A percentile compares a stretch with the other conserved stretches of the same genome.
Conservation (phyloP, 2,329 filamentous ascomycete genomes). For the Arthrobotrys musiformis region DNA sequence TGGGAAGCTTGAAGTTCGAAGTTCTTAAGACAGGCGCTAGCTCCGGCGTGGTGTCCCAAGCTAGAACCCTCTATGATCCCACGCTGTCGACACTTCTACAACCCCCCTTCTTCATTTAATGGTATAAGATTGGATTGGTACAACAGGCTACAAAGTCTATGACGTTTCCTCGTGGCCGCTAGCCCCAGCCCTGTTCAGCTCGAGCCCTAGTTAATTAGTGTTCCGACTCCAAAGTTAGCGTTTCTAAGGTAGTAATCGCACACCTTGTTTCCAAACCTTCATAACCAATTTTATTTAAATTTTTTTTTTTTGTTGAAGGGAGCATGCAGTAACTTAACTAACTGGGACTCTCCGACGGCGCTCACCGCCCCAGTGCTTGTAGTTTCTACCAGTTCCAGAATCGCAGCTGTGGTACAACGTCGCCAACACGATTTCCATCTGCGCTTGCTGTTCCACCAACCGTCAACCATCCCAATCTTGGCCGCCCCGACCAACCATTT, state of each 20-base stretch:
- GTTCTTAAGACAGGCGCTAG: slow-evolving; percentile 2
- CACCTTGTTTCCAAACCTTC: not conserved
- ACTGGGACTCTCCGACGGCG: slow-evolving; percentile 14
- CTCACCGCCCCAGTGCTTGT: slow-evolving; percentile 26
- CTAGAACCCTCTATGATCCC: not conserved
- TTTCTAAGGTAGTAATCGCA: not conserved
- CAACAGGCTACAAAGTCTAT: slow-evolving; percentile 15
- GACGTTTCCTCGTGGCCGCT: slow-evolving; percentile 15
- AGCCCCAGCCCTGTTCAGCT: slow-evolving; percentile 24
- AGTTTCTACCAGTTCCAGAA: too few relatives aligned
- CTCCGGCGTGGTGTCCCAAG: slow-evolving; percentile 10
- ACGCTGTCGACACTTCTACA: not conserved
- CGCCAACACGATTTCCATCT: slow-evolving; percentile 23
- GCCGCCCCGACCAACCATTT: not conserved
- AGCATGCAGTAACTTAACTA: not conserved
- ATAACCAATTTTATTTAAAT: not conserved
- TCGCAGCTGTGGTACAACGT: slow-evolving; percentile 18
- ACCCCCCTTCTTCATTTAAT: not conserved
- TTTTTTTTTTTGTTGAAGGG: slow-evolving; percentile 12
- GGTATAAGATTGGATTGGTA: slow-evolving; percentile 14
- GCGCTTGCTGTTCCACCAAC: slow-evolving; percentile 10
- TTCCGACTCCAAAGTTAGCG: slow-evolving; percentile 4
- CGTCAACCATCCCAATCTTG: too few relatives aligned
- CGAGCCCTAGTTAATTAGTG: not conserved
- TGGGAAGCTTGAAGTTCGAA: not conserved